A percentile compares a stretch with the other conserved stretches of the same genome.
Evolutionary conservation across 208 protist genomes (phyloP).

Genomic region (Paratrypanosoma confusum): DNA sequence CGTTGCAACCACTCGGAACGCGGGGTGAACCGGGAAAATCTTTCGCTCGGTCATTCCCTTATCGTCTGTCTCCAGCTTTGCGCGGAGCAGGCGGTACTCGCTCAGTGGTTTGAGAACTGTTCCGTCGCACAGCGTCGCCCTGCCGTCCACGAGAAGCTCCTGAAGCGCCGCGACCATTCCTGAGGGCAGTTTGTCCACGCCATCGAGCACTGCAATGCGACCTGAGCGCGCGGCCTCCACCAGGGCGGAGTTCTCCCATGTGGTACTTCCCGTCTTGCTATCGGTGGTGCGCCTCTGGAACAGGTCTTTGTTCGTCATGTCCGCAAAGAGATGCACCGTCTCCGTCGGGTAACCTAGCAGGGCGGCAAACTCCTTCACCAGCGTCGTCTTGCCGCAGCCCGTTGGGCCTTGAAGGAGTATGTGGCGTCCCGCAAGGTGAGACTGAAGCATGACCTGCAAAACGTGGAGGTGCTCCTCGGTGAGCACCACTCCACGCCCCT

Average conservation of each 20-base stretch:
- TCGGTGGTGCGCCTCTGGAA: slow-evolving; percentile 88
- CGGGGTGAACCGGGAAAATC: slow-evolving; percentile 80
- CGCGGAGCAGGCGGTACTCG: slow-evolving; percentile 54
- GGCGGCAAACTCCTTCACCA: slow-evolving; percentile 63
- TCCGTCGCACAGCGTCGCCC: slow-evolving; percentile 69
- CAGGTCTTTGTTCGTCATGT: slow-evolving; percentile 92
- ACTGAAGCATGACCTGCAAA: slow-evolving; percentile 64
- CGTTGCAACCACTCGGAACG: slow-evolving; percentile 84
- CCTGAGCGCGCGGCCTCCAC: slow-evolving; percentile 79
- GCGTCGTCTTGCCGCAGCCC: slow-evolving; percentile 83
- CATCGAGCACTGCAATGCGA: slow-evolving; percentile 84
- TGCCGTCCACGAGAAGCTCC: slow-evolving; percentile 72
- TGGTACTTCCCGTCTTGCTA: slow-evolving; percentile 64
- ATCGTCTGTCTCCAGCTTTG: slow-evolving; percentile 16
- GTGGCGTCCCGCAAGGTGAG: slow-evolving; percentile 60
- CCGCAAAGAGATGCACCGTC: slow-evolving; percentile 84
- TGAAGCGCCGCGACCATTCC: slow-evolving; percentile 74
- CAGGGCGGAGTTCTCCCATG: slow-evolving; percentile 79
- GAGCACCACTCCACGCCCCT: no score
- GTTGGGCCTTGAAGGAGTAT: slow-evolving; percentile 75
- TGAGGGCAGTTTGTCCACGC: slow-evolving; percentile 76
- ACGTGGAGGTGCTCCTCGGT: slow-evolving; percentile 55
- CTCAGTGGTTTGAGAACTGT: slow-evolving; percentile 58
- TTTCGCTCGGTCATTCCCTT: slow-evolving; percentile 32
- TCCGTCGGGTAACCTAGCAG: slow-evolving; percentile 54